A percentile compares a stretch with the other conserved stretches of the same genome.
These are phyloP conservation scores for Uromyces viciae-fabae DNA, from an alignment of 1,284 basidiomycete genomes.

Conservation along the genomic window DNA sequence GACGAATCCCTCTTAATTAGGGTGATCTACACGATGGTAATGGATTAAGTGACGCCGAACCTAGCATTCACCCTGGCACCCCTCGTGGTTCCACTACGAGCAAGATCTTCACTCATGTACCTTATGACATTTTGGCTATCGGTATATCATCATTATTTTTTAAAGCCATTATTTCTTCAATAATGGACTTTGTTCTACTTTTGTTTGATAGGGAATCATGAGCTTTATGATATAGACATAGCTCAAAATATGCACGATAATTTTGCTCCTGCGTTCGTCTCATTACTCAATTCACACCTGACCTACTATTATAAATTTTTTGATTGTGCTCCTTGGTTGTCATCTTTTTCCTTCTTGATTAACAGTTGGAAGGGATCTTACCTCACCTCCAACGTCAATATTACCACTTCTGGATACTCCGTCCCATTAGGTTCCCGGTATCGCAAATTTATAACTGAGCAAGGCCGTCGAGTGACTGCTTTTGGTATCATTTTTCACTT, in stretches of 20 bases:
- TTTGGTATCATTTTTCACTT: conserved; percentile 75
- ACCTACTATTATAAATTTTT: neutral
- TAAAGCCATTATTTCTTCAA: neutral
- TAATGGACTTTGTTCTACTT: neutral
- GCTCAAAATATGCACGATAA: conserved; percentile 47
- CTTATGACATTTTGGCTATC: conserved; percentile 77
- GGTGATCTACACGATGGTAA: conserved; percentile 52
- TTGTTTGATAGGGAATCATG: conserved; percentile 51
- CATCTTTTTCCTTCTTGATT: neutral
- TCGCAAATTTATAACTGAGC: conserved; percentile 69
- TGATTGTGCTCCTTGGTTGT: neutral
- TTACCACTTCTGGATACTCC: conserved; percentile 64
- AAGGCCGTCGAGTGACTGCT: conserved; percentile 69
- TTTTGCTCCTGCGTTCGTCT: conserved; percentile 47
- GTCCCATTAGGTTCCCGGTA: conserved; percentile 58
- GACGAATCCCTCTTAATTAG: conserved; percentile 31
- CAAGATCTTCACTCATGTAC: conserved; percentile 68
- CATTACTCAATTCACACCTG: neutral
- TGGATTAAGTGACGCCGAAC: conserved; percentile 52
- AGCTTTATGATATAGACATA: conserved; percentile 48
- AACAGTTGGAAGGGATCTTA: conserved; percentile 65
- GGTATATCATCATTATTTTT: conserved; percentile 65
- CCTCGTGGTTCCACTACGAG: conserved; percentile 54
- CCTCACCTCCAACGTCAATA: conserved; percentile 77
- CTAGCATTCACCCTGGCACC: conserved; percentile 31